Evolutionary conservation across 2,329 filamentous ascomycete species (phyloP).

Genomic region (Colletotrichum echinochloae): DNA sequence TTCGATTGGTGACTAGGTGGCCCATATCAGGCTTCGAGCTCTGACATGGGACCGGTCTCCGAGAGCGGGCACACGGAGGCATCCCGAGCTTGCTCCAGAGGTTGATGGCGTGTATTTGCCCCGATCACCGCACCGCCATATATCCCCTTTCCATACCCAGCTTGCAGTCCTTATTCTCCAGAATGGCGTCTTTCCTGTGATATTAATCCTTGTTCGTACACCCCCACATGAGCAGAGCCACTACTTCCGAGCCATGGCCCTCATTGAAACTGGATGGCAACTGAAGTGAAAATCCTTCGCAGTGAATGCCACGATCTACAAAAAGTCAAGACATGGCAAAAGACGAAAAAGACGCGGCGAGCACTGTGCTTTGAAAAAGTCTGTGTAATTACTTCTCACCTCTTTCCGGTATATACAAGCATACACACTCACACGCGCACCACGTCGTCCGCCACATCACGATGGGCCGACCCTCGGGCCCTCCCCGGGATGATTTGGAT

Average conservation of each 20-base stretch:
- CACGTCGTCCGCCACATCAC: constrained; percentile 2
- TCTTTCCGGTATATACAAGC: constrained; percentile 37
- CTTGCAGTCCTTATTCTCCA: too few species aligned
- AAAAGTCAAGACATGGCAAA: background rate
- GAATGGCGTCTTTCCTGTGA: too few species aligned
- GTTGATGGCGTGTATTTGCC: too few species aligned
- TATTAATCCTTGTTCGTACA: background rate
- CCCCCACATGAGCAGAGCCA: background rate
- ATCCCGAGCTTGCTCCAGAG: too few species aligned
- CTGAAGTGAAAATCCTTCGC: background rate
- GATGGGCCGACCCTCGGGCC: background rate
- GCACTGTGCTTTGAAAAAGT: constrained; percentile 17
- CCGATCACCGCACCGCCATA: too few species aligned
- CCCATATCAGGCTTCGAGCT: too few species aligned
- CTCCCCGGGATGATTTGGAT: background rate
- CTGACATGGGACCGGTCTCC: too few species aligned
- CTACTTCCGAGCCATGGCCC: background rate
- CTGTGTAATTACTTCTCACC: constrained; percentile 35
- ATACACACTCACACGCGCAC: constrained; percentile 20
- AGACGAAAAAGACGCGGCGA: too few species aligned
- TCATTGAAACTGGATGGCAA: background rate
- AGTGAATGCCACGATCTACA: background rate
- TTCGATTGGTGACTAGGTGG: too few species aligned
- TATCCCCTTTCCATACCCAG: too few species aligned
- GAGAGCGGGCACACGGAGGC: too few species aligned